Conservation (phyloP, 2,329 filamentous ascomycete species). For the Emmonsia crescens region DNA sequence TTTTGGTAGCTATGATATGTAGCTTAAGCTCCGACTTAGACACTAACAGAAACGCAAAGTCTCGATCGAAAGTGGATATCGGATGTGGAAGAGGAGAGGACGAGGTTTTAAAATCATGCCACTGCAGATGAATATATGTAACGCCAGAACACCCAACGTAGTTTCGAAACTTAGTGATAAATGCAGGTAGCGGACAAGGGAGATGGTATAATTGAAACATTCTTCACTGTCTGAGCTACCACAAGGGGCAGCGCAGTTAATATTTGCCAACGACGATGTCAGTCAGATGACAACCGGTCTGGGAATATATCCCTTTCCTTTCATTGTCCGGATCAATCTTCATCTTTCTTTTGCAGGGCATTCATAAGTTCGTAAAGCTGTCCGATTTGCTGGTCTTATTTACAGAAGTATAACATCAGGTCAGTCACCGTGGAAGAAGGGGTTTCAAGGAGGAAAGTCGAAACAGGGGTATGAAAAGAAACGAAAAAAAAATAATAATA, state of each 20-base stretch:
- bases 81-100: background rate
- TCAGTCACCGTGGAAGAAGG: background rate
- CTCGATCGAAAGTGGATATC: constrained; percentile 2
- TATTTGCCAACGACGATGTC: background rate
- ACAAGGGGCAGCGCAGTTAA: background rate
- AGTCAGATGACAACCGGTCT: background rate
- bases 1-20: background rate
- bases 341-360: constrained; percentile 52
- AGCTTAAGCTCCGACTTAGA: background rate
- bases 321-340: constrained; percentile 11
- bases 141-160: background rate
- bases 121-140: background rate
- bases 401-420: constrained; percentile 1
- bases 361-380: constrained; percentile 94
- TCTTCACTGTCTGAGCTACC: constrained; percentile 1
- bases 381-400: constrained; percentile 74
- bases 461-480: background rate
- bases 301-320: background rate
- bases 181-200: background rate
- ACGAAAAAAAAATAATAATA: constrained; percentile 5
- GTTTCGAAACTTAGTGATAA: background rate
- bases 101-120: background rate
- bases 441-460: background rate
- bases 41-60: constrained; percentile 1
- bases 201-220: background rate